phyloP scores from a whole-genome alignment of 2,329 filamentous ascomycete genomes.

The Chaetomium sp. region DNA sequence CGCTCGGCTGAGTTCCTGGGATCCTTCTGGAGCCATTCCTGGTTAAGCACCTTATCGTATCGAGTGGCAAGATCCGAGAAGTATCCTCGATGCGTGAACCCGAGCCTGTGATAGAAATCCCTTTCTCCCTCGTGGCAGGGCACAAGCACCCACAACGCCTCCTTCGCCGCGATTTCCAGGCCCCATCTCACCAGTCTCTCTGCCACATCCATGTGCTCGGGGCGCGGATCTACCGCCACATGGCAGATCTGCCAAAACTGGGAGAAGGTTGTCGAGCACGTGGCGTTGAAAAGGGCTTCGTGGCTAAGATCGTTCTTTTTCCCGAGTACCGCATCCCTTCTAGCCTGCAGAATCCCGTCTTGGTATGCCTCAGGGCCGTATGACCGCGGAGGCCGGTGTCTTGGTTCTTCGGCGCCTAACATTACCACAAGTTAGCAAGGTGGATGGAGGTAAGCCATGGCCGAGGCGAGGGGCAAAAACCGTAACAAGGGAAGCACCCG shows the following conservation, averaged over 20 bases:
- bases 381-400: neutral
- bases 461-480: neutral
- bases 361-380: neutral
- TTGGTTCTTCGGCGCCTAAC: neutral
- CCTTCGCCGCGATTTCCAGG: neutral
- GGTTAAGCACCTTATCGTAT: neutral
- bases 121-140: neutral
- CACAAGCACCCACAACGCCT: neutral
- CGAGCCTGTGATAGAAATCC: neutral
- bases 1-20: neutral
- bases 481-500: neutral
- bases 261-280: neutral
- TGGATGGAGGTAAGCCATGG: no score
- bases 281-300: neutral
- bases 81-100: neutral
- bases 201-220: neutral
- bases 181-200: neutral
- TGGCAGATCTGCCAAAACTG: neutral
- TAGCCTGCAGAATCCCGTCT: neutral
- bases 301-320: neutral
- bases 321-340: neutral
- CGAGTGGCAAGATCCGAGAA: neutral
- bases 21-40: neutral
- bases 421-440: neutral
- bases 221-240: neutral